These are phyloP conservation scores for Podospora pseudopauciseta DNA, from an alignment of 495 filamentous ascomycete species.

Conservation along the genomic window DNA sequence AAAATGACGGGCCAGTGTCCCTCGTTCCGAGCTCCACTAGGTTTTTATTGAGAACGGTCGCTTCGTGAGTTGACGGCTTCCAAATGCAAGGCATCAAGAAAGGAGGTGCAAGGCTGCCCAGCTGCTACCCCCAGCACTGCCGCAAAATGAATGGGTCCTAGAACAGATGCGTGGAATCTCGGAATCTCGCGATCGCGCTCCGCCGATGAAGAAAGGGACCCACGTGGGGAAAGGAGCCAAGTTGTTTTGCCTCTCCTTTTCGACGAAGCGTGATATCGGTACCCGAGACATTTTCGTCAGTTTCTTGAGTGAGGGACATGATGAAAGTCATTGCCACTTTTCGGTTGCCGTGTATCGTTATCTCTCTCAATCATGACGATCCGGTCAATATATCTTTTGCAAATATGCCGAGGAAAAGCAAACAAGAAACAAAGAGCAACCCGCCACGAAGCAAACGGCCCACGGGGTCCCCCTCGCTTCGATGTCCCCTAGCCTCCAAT, in stretches of 20 bases:
- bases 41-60: constrained; percentile 15
- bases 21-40: constrained; percentile 19
- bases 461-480: neutral
- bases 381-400: neutral
- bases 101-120: constrained; percentile 4
- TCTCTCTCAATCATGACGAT: neutral
- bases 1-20: constrained; percentile 13
- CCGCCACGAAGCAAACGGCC: neutral
- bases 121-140: constrained; percentile 2
- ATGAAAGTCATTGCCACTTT: neutral
- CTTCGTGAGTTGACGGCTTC: neutral
- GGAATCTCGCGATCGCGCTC: constrained; percentile 2
- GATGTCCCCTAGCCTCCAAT: neutral
- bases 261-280: neutral
- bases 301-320: neutral
- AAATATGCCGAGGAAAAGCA: neutral
- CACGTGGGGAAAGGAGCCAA: constrained; percentile 14
- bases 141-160: neutral
- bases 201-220: constrained; percentile 4
- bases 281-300: constrained; percentile 11
- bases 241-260: constrained; percentile 8
- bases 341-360: neutral
- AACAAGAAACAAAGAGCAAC: neutral
- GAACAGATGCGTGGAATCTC: constrained; percentile 1
- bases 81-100: constrained; percentile 4